Percentiles rank a stretch among this genome's conserved stretches.
Conservation (phyloP, 306 rosid species). For the Trifolium subterraneum region DNA sequence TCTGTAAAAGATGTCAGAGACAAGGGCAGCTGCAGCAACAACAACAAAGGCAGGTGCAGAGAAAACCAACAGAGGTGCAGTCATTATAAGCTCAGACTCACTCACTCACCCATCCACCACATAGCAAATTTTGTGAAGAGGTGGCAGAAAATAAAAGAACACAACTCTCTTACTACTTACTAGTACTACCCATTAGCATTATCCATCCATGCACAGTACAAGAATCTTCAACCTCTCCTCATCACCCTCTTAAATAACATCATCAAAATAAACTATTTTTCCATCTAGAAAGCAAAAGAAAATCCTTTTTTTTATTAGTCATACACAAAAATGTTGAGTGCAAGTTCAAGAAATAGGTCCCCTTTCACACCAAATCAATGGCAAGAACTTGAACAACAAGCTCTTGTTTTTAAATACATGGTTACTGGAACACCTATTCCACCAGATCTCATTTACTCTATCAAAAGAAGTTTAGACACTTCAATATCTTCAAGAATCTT, state of each 20-base stretch:
- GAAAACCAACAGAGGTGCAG: conserved; percentile 80
- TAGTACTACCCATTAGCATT: conserved; percentile 40
- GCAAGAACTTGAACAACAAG: conserved; percentile 99
- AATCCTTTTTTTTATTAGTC: not conserved
- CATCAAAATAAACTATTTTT: not conserved
- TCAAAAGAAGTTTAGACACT: conserved; percentile 82
- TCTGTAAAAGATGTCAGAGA: conserved; percentile 69
- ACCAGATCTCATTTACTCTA: conserved; percentile 78
- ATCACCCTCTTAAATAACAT: not conserved
- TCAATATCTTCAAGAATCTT: conserved; percentile 79
- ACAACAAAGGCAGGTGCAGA: conserved; percentile 66
- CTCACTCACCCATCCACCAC: conserved; percentile 55
- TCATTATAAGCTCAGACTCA: conserved; percentile 78
- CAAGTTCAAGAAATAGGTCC: conserved; percentile 63
- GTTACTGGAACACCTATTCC: conserved; percentile 88
- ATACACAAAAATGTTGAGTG: conserved; percentile 54
- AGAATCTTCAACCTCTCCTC: conserved; percentile 43
- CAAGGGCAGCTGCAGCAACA: conserved; percentile 54
- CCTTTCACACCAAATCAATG: conserved; percentile 90
- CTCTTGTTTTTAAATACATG: conserved; percentile 92
- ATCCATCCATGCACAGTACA: conserved; percentile 64
- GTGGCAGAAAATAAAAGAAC: conserved; percentile 37
- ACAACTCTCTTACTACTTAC: not conserved
- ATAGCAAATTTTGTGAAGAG: conserved; percentile 38
- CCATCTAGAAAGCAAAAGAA: not conserved